phyloP scores from a whole-genome alignment of 768 basidiomycete species.

The Albatrellus ellisii region DNA sequence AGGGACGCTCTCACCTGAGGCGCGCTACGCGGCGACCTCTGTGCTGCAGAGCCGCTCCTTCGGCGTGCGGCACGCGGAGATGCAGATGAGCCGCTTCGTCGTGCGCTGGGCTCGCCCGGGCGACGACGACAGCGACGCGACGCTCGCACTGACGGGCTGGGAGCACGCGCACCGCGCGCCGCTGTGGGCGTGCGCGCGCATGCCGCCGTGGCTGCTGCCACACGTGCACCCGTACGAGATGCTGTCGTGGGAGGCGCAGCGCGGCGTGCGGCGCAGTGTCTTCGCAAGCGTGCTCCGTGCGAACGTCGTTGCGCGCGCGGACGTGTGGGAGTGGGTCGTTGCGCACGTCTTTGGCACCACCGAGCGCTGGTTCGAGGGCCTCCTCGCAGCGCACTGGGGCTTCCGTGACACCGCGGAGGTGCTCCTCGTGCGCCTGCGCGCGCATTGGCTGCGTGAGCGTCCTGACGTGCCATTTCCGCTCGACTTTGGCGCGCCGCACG shows the following conservation, averaged over 20 bases:
- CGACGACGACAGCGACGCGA: conserved; percentile 8
- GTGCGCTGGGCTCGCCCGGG: conserved; percentile 15
- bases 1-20: conserved; percentile 14
- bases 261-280: conserved; percentile 14
- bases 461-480: conserved; percentile 16
- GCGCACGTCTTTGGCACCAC: conserved; percentile 19
- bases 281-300: conserved; percentile 15
- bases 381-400: conserved; percentile 18
- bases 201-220: conserved; percentile 18
- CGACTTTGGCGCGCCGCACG: conserved; percentile 5
- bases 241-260: conserved; percentile 17
- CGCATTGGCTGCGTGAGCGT: conserved; percentile 17
- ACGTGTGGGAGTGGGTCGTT: conserved; percentile 18
- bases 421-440: conserved; percentile 15
- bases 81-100: conserved; percentile 21
- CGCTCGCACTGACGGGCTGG: conserved; percentile 19
- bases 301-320: conserved; percentile 7
- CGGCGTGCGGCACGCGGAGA: conserved; percentile 19
- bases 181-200: conserved; percentile 21
- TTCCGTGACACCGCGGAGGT: conserved; percentile 16
- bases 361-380: conserved; percentile 22
- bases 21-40: conserved; percentile 15
- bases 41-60: conserved; percentile 17
- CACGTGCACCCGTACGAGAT: conserved; percentile 13
- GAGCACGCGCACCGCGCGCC: conserved; percentile 20